These are phyloP conservation scores for Phialemoniopsis sp. DNA, from an alignment of 2,329 filamentous ascomycete genomes.

Conservation along the genomic window DNA sequence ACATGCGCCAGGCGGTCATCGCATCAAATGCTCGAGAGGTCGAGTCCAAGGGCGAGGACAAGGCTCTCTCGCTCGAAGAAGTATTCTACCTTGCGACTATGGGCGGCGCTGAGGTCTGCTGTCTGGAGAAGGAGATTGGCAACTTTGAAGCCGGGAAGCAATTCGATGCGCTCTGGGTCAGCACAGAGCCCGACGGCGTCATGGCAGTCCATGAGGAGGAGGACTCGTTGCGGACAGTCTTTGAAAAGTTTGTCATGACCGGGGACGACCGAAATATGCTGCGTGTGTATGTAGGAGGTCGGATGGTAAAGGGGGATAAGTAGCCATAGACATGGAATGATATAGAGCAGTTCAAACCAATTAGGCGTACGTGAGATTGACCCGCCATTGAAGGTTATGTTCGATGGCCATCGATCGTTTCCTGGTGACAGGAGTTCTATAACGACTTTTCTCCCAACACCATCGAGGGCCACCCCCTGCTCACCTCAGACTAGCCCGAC, in stretches of 20 bases:
- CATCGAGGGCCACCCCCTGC: no score
- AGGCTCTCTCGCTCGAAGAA: conserved; percentile 43
- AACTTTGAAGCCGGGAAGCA: conserved; percentile 56
- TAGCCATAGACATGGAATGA: no score
- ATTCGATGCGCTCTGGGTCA: conserved; percentile 54
- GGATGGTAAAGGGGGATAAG: no score
- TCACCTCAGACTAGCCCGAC: no score
- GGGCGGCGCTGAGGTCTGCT: conserved; percentile 56
- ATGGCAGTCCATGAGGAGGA: conserved; percentile 49
- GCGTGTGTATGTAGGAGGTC: conserved; percentile 45
- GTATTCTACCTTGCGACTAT: conserved; percentile 57
- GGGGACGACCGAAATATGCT: conserved; percentile 60
- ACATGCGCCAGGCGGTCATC: conserved; percentile 55
- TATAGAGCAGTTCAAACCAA: no score
- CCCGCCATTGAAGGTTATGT: no score
- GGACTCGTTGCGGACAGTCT: conserved; percentile 39
- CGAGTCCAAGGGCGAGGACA: conserved; percentile 31
- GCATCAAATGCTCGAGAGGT: conserved; percentile 44
- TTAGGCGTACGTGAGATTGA: no score
- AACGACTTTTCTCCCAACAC: no score
- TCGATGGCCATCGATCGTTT: no score
- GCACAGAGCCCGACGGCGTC: conserved; percentile 32
- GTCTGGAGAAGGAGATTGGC: conserved; percentile 48
- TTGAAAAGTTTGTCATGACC: conserved; percentile 64
- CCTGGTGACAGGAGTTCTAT: no score